Conservation (phyloP, 495 filamentous ascomycete species). For the Tuber aestivum region DNA sequence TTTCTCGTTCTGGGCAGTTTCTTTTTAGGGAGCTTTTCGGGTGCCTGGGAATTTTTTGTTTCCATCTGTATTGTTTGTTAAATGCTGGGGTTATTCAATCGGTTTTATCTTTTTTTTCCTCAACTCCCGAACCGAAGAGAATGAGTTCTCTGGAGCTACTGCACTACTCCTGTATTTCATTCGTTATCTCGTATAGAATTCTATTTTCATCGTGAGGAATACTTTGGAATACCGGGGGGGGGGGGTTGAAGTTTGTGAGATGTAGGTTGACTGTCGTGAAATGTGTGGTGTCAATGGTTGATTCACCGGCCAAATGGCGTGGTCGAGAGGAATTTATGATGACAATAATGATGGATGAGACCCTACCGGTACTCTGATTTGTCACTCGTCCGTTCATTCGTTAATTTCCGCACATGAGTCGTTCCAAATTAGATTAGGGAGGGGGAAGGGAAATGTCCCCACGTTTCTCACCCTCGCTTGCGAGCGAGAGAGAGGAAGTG, state of each 20-base stretch:
- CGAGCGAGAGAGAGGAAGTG: neutral
- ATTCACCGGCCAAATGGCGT: neutral
- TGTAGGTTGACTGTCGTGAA: neutral
- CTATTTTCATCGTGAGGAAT: neutral
- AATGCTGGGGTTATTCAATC: neutral
- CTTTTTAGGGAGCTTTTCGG: neutral
- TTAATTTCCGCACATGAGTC: neutral
- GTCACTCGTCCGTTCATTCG: neutral
- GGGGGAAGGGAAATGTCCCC: neutral
- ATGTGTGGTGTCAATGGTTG: neutral
- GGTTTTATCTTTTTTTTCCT: neutral
- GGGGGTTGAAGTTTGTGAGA: neutral
- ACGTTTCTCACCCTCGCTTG: neutral
- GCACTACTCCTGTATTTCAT: neutral
- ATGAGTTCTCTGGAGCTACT: neutral
- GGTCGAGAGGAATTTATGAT: neutral
- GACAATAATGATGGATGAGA: neutral
- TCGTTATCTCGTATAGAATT: neutral
- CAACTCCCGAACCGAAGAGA: neutral
- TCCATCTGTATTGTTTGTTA: constrained; percentile 1
- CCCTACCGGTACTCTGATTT: neutral
- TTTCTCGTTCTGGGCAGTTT: neutral
- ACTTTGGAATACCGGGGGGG: neutral
- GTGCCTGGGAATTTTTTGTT: constrained; percentile 4
- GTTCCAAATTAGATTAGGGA: neutral